A percentile compares a stretch with the other conserved stretches of the same genome.
Conservation (phyloP, 106 monocot genomes). For the Agapanthus africanus region DNA sequence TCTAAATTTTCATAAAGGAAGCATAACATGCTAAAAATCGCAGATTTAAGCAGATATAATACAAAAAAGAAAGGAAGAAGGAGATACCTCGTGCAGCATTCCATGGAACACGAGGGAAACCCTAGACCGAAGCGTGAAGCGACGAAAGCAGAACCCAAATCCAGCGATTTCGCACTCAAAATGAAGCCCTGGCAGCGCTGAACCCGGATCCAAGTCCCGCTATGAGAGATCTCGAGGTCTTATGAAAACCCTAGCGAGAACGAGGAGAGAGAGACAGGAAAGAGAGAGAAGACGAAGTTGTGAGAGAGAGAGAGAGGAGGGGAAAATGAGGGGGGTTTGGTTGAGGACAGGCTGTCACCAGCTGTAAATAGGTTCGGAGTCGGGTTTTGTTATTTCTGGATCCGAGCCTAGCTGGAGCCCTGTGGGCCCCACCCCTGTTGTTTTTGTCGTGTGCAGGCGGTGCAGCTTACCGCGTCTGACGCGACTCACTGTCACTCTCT, state of each 20-base stretch:
- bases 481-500: no score
- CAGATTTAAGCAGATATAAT: background rate
- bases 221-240: background rate
- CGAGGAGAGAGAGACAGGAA: slow-evolving; percentile 3
- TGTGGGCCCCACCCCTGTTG: background rate
- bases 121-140: background rate
- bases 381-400: background rate
- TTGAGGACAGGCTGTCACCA: slow-evolving; percentile 55
- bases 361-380: slow-evolving; percentile 28
- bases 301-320: slow-evolving; percentile 5
- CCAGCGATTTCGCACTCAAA: slow-evolving; percentile 4
- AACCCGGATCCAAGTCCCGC: slow-evolving; percentile 20
- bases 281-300: background rate
- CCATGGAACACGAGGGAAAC: background rate
- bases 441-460: background rate
- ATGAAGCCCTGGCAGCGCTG: background rate
- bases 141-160: slow-evolving; percentile 5
- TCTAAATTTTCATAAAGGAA: background rate
- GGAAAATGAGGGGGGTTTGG: background rate
- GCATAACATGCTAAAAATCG: background rate
- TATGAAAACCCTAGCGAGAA: background rate
- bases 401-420: background rate
- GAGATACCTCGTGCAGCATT: slow-evolving; percentile 1
- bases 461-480: background rate
- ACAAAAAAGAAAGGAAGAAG: background rate